These are phyloP conservation scores for Elsinoe necatrix DNA, from an alignment of 2,329 filamentous ascomycete species.

Conservation along the genomic window DNA sequence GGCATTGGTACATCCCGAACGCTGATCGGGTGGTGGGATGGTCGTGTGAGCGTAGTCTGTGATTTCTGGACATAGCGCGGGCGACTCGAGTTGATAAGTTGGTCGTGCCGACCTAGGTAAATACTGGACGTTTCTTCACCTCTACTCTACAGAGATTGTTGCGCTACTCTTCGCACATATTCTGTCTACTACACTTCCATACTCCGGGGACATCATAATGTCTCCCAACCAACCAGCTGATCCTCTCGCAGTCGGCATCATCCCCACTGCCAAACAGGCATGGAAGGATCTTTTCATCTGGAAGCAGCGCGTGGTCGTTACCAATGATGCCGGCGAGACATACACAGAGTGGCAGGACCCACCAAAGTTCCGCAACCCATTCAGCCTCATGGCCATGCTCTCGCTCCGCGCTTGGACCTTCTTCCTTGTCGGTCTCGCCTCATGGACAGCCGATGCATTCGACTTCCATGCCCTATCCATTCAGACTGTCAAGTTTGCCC, in stretches of 20 bases:
- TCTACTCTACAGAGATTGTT: background rate
- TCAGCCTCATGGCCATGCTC: conserved; percentile 59
- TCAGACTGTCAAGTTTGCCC: conserved; percentile 62
- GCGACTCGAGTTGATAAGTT: conserved; percentile 3
- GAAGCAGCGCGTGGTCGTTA: conserved; percentile 63
- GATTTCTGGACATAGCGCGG: conserved; percentile 2
- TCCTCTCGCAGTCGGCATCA: conserved; percentile 56
- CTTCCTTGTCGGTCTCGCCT: conserved; percentile 62
- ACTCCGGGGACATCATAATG: background rate
- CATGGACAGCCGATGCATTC: conserved; percentile 76
- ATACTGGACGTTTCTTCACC: background rate
- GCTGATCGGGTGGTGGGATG: background rate
- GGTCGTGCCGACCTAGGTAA: background rate
- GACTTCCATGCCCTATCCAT: conserved; percentile 76
- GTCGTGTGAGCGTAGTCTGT: conserved; percentile 1
- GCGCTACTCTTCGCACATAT: background rate
- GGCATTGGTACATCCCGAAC: background rate
- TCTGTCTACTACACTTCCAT: background rate
- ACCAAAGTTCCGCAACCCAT: conserved; percentile 59
- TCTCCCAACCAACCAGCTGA: conserved; percentile 49
- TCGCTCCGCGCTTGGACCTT: conserved; percentile 62
- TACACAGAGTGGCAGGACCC: conserved; percentile 60
- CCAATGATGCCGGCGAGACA: conserved; percentile 56
- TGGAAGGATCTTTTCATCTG: conserved; percentile 60
- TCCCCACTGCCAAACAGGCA: conserved; percentile 57